A percentile compares a stretch with the other conserved stretches of the same genome.
phyloP scores from a whole-genome alignment of 2,329 filamentous ascomycete genomes.

The Teratosphaeria gauchensis region DNA sequence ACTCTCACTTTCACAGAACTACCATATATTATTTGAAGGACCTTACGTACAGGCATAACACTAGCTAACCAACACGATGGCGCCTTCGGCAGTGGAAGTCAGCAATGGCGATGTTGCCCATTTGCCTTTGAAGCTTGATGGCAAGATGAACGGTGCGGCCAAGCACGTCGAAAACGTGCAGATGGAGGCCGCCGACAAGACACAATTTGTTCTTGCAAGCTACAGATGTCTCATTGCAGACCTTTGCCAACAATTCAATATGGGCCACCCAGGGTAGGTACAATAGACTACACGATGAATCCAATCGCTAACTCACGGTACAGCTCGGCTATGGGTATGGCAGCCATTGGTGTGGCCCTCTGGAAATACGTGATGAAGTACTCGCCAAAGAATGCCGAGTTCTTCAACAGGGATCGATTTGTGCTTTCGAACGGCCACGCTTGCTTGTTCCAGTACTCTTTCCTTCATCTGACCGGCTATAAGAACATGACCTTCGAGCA shows the following conservation, averaged over 20 bases:
- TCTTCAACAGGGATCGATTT: slow-evolving; percentile 54
- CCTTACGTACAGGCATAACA: not conserved
- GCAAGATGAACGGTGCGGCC: slow-evolving; percentile 12
- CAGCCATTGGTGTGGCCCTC: slow-evolving; percentile 50
- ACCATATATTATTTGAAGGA: not conserved
- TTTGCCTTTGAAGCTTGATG: slow-evolving; percentile 17
- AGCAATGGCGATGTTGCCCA: slow-evolving; percentile 16
- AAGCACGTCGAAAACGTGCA: slow-evolving; percentile 8
- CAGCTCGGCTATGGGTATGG: slow-evolving; percentile 50
- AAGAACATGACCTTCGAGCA: slow-evolving; percentile 47
- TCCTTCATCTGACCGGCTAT: slow-evolving; percentile 44
- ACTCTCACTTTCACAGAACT: not conserved
- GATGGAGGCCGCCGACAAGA: slow-evolving; percentile 21
- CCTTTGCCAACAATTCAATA: slow-evolving; percentile 59
- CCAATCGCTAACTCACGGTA: slow-evolving; percentile 1
- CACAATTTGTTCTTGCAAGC: slow-evolving; percentile 43
- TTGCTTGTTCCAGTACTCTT: slow-evolving; percentile 47
- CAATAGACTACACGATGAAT: not conserved
- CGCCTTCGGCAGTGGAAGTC: slow-evolving; percentile 15
- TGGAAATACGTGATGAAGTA: slow-evolving; percentile 57
- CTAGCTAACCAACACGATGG: slow-evolving; percentile 37
- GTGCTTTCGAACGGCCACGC: slow-evolving; percentile 53
- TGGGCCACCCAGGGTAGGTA: slow-evolving; percentile 56
- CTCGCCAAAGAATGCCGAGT: slow-evolving; percentile 44
- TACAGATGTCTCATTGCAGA: slow-evolving; percentile 58